phyloP scores from a whole-genome alignment of 306 rosid species.

The Trifolium repens region DNA sequence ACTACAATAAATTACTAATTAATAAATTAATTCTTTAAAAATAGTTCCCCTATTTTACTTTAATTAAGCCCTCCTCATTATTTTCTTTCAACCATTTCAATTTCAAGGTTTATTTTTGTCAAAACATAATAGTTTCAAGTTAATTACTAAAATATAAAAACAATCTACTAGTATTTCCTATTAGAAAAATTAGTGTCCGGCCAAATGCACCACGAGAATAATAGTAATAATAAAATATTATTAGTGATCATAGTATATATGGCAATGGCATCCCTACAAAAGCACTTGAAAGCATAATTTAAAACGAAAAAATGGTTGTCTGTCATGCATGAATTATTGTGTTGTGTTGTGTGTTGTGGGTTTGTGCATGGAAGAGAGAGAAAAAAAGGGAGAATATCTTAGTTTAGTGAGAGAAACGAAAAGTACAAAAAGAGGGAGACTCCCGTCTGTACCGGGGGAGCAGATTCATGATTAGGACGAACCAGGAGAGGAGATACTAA shows the following conservation, averaged over 20 bases:
- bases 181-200: no score
- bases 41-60: neutral
- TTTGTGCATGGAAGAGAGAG: conserved; percentile 38
- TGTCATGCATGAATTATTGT: conserved; percentile 65
- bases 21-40: no score
- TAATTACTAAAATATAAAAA: neutral
- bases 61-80: neutral
- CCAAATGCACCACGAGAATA: no score
- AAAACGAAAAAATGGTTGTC: conserved; percentile 40
- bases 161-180: neutral
- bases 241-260: neutral
- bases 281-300: neutral
- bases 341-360: conserved; percentile 27
- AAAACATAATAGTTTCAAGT: neutral
- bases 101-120: neutral
- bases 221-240: neutral
- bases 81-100: neutral
- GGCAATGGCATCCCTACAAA: neutral
- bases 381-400: conserved; percentile 30
- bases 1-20: neutral
- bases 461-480: conserved; percentile 67
- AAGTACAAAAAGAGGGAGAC: conserved; percentile 33
- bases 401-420: conserved; percentile 25
- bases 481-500: neutral
- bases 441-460: conserved; percentile 81